Conservation (phyloP, 176 grass and related monocot species). For the Chrysopogon serrulatus region DNA sequence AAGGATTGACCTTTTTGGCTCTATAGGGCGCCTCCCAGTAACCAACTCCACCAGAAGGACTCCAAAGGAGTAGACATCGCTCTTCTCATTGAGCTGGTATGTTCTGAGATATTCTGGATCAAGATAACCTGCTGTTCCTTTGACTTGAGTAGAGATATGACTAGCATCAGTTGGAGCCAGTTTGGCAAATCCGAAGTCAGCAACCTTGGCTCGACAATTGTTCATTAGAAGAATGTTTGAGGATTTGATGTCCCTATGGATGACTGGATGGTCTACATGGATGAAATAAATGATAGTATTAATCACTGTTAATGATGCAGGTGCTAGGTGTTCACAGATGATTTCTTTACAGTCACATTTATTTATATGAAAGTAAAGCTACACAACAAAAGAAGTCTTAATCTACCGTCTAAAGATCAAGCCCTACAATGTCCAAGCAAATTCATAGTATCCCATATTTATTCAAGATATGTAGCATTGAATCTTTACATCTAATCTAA, state of each 20-base stretch:
- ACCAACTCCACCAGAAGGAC: constrained; percentile 65
- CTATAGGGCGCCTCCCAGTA: constrained; percentile 58
- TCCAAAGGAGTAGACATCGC: constrained; percentile 75
- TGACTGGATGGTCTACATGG: constrained; percentile 72
- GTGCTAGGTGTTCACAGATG: neutral
- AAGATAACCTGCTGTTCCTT: constrained; percentile 76
- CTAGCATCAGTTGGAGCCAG: constrained; percentile 43
- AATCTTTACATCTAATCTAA: neutral
- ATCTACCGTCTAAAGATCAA: neutral
- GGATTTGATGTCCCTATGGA: constrained; percentile 95
- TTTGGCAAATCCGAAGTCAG: constrained; percentile 74
- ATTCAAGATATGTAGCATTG: neutral
- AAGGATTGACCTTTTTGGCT: constrained; percentile 39
- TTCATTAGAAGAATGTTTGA: constrained; percentile 78
- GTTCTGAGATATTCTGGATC: constrained; percentile 75
- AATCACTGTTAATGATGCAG: neutral
- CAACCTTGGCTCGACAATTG: constrained; percentile 64
- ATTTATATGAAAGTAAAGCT: constrained; percentile 3
- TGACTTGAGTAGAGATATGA: constrained; percentile 74
- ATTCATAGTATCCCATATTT: neutral
- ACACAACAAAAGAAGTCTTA: neutral
- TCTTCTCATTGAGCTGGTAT: constrained; percentile 69
- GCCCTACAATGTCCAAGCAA: neutral
- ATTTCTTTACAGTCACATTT: constrained; percentile 8
- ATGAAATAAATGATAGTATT: constrained; percentile 12